A percentile compares a stretch with the other conserved stretches of the same genome.
These are phyloP conservation scores for Cutaneotrichosporon cavernicola DNA, from an alignment of 1,284 basidiomycete species.

Conservation along the genomic window DNA sequence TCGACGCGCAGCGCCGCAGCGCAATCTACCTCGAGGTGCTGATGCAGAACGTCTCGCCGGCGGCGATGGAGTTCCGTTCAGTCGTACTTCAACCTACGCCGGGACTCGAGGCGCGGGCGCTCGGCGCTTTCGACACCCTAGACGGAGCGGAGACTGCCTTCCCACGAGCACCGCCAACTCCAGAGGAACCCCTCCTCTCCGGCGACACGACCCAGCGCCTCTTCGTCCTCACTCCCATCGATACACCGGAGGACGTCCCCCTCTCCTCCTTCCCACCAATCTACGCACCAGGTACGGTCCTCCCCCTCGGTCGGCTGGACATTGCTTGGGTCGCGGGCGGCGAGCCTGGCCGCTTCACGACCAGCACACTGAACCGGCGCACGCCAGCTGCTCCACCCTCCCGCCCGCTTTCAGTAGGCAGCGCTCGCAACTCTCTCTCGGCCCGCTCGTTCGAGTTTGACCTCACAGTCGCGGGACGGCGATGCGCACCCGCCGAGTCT, in stretches of 20 bases:
- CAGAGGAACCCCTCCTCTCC: constrained; percentile 63
- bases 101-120: constrained; percentile 60
- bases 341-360: constrained; percentile 75
- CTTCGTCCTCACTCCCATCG: constrained; percentile 69
- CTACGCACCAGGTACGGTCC: constrained; percentile 64
- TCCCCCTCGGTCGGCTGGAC: constrained; percentile 75
- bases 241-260: constrained; percentile 69
- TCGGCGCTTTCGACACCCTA: constrained; percentile 27
- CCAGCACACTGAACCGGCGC: constrained; percentile 58
- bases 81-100: constrained; percentile 71
- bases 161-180: background rate
- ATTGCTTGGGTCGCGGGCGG: constrained; percentile 67
- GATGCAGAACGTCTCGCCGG: constrained; percentile 76
- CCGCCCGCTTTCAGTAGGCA: constrained; percentile 5
- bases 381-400: constrained; percentile 22
- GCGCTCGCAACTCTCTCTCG: constrained; percentile 10
- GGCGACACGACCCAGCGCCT: constrained; percentile 80
- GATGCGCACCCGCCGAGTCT: constrained; percentile 29
- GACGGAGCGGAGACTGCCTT: background rate
- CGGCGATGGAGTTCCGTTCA: constrained; percentile 71
- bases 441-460: constrained; percentile 39
- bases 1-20: constrained; percentile 64
- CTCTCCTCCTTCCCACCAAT: constrained; percentile 57
- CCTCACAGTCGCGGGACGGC: constrained; percentile 27
- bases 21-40: constrained; percentile 84